Evolutionary conservation across 2,329 filamentous ascomycete genomes (phyloP), one percentile per base, ranked within the genome.

Genomic region (Pestalotiopsis sp.): DNA sequence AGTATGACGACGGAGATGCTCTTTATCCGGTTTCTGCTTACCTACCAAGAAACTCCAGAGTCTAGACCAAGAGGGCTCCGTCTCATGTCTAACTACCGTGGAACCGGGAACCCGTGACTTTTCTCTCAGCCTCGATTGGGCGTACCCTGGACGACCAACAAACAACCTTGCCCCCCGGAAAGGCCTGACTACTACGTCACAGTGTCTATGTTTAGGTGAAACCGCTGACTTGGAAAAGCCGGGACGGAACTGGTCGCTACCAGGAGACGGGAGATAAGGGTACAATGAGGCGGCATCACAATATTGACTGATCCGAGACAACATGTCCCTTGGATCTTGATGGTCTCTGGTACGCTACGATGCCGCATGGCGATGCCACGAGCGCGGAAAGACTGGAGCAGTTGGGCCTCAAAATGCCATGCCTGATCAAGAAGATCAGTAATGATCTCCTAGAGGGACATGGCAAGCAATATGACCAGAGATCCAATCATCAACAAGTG

Each of bases 1-100:
- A 41, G 60, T 31, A 45, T 60, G 25, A 64, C 39, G 62, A 45
- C 39, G 39, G 20, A 52, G 11, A 6, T 49, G 13, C 13, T 49
- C 62, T 62, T 62, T 23, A 62, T 39, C 59, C 59, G 59, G 59
- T 62, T 62, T 62, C 31, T 62, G 59, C 3, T 23, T 5, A 36
- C 23, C 58, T 9, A 14, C 25, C 56, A 13, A 4, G 4, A 11
- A 1, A 23, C 23, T 23, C 57, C 20, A 59, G 45, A 52, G 17
- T n/a, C 45, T 7, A 20, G 45, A n/a, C 45, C 45, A 17, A 52
- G 6, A 52, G 45, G 7, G 17, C 45, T n/a, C 20, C 45, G 45
- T 52, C 45, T 52, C 45, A 52, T 52, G 45, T 20, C 45, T n/a
- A 23, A 20, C 17, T 17, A 36, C 57, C 57, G 9, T n/a, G 45